Percentiles rank a stretch among this genome's conserved stretches.
Evolutionary conservation across 2,329 filamentous ascomycete genomes (phyloP).

Genomic region (Phialophora tarda): DNA sequence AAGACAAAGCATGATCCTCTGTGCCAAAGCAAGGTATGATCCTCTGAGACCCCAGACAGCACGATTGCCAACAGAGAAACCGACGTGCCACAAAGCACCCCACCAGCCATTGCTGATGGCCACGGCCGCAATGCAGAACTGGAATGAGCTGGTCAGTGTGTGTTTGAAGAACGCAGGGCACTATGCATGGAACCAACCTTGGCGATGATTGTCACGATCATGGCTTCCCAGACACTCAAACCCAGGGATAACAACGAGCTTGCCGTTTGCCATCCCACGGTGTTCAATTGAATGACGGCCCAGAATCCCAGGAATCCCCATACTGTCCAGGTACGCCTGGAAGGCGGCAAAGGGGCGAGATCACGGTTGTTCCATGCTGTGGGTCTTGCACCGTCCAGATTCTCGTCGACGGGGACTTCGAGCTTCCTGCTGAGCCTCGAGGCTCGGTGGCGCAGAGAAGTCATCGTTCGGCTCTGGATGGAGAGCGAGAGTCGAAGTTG

Average conservation of each 20-base stretch:
- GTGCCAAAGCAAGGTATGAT: conserved; percentile 26
- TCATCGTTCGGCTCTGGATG: conserved; percentile 9
- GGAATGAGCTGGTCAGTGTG: conserved; percentile 36
- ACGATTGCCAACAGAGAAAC: conserved; percentile 47
- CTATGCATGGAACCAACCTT: conserved; percentile 32
- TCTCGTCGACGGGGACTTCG: conserved; percentile 24
- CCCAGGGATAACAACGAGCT: conserved; percentile 42
- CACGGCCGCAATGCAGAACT: conserved; percentile 41
- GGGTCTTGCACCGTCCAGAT: conserved; percentile 18
- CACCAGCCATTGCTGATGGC: conserved; percentile 17
- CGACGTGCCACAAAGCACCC: conserved; percentile 21
- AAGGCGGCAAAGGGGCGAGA: conserved; percentile 19
- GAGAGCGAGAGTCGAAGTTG: not conserved
- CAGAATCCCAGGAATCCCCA: conserved; percentile 69
- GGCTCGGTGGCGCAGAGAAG: conserved; percentile 20
- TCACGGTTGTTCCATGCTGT: conserved; percentile 27
- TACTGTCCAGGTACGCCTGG: conserved; percentile 74
- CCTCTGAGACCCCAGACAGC: conserved; percentile 28
- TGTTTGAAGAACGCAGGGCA: conserved; percentile 37
- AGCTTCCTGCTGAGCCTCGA: conserved; percentile 24
- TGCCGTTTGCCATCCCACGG: conserved; percentile 42
- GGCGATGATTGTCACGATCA: conserved; percentile 39
- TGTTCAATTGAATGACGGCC: conserved; percentile 40
- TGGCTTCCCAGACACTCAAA: conserved; percentile 40
- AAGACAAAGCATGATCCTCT: conserved; percentile 29